Evolutionary conservation across 2,329 filamentous ascomycete species (phyloP).

Genomic region (Teratosphaeria zuluensis): DNA sequence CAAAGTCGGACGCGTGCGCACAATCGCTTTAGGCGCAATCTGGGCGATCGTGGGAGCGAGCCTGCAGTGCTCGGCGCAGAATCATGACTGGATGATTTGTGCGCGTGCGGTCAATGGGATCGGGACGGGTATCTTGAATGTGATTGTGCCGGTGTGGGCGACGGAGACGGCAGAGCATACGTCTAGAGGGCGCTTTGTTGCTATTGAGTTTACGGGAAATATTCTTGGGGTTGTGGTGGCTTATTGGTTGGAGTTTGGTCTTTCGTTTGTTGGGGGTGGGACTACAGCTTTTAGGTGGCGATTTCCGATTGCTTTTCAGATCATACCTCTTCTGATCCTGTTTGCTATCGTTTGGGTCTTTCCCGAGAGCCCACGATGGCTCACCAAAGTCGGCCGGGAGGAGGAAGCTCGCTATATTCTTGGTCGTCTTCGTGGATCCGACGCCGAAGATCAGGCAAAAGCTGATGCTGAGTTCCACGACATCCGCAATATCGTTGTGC

Average conservation of each 20-base stretch:
- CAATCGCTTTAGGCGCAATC: conserved; percentile 49
- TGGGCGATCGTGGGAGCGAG: conserved; percentile 43
- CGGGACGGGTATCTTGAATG: conserved; percentile 60
- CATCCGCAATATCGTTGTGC: conserved; percentile 52
- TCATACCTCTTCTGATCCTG: conserved; percentile 51
- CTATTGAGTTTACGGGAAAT: conserved; percentile 64
- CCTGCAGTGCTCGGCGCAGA: conserved; percentile 57
- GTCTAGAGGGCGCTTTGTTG: conserved; percentile 51
- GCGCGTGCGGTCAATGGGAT: conserved; percentile 30
- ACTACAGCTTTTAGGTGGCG: conserved; percentile 35
- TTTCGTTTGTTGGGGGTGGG: conserved; percentile 14
- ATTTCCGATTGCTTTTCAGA: conserved; percentile 63
- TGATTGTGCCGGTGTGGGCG: conserved; percentile 62
- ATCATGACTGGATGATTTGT: conserved; percentile 53
- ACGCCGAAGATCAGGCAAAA: conserved; percentile 25
- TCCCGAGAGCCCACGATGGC: conserved; percentile 57
- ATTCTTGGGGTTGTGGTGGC: conserved; percentile 52
- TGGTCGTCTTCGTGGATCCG: conserved; percentile 49
- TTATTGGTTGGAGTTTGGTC: conserved; percentile 31
- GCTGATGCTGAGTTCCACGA: conserved; percentile 59
- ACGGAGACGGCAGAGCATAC: conserved; percentile 61
- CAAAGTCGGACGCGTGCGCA: conserved; percentile 51
- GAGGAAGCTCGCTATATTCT: conserved; percentile 61
- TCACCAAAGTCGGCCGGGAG: conserved; percentile 55
- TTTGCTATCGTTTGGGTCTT: conserved; percentile 53